These are phyloP conservation scores for Spatholobus suberectus DNA, from an alignment of 306 rosid genomes.

Conservation along the genomic window DNA sequence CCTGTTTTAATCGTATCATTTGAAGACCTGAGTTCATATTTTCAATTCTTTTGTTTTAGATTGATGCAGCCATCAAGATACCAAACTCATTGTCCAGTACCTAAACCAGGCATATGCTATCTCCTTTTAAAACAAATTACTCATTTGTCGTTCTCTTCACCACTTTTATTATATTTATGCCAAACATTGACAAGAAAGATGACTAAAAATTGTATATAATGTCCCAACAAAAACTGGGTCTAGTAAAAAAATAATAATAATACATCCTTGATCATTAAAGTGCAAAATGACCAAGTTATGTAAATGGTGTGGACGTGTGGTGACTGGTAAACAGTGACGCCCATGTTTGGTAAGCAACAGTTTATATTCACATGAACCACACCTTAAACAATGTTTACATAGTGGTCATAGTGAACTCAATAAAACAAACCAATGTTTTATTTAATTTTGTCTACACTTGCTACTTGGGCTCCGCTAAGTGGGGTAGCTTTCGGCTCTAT, in stretches of 20 bases:
- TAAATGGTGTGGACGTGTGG: too few relatives aligned
- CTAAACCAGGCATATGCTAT: not conserved
- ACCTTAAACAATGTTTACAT: not conserved
- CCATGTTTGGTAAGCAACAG: not conserved
- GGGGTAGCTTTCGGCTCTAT: not conserved
- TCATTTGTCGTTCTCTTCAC: too few relatives aligned
- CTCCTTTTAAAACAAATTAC: too few relatives aligned
- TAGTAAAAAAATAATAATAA: too few relatives aligned
- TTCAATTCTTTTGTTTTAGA: not conserved
- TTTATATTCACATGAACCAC: not conserved
- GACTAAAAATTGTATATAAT: too few relatives aligned
- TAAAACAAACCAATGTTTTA: not conserved
- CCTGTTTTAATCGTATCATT: slow-evolving; percentile 6
- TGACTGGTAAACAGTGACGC: not conserved
- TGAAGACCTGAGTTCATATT: not conserved
- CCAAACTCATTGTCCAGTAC: slow-evolving; percentile 5
- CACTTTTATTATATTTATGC: not conserved
- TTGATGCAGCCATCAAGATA: slow-evolving; percentile 21
- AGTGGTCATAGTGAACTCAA: not conserved
- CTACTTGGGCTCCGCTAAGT: not conserved
- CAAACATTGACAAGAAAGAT: too few relatives aligned
- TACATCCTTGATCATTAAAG: too few relatives aligned
- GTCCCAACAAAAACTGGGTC: too few relatives aligned
- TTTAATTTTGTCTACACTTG: not conserved
- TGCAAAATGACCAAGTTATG: too few relatives aligned